Conservation (phyloP, 2,329 filamentous ascomycete genomes). For the Phoma herbarum region DNA sequence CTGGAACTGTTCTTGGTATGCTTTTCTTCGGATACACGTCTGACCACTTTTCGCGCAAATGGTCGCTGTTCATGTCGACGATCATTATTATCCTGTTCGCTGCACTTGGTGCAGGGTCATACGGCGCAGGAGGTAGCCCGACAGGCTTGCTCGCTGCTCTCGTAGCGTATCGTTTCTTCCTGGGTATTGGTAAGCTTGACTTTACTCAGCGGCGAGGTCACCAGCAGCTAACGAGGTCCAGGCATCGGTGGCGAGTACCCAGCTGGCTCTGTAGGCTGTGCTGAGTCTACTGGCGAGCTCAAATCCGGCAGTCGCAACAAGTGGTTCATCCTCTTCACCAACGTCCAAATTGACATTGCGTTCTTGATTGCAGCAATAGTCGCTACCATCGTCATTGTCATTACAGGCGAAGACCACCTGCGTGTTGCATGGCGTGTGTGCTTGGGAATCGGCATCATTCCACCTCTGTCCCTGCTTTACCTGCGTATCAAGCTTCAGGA, state of each 20-base stretch:
- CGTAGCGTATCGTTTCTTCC: slow-evolving; percentile 84
- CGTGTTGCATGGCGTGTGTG: slow-evolving; percentile 83
- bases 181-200: slow-evolving; percentile 57
- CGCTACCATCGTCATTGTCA: slow-evolving; percentile 70
- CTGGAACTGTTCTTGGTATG: slow-evolving; percentile 81
- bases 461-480: slow-evolving; percentile 65
- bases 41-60: slow-evolving; percentile 85
- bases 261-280: slow-evolving; percentile 82
- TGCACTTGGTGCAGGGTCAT: slow-evolving; percentile 78
- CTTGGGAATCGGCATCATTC: slow-evolving; percentile 64
- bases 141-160: slow-evolving; percentile 79
- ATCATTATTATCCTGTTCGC: slow-evolving; percentile 87
- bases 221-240: slow-evolving; percentile 7
- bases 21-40: slow-evolving; percentile 81
- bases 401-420: slow-evolving; percentile 66
- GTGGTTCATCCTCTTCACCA: slow-evolving; percentile 85
- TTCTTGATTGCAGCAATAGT: slow-evolving; percentile 84
- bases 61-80: slow-evolving; percentile 82
- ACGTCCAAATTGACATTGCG: slow-evolving; percentile 84
- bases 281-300: slow-evolving; percentile 84
- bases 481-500: slow-evolving; percentile 64
- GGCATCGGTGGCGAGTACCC: slow-evolving; percentile 85
- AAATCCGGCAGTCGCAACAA: slow-evolving; percentile 82
- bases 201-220: not conserved
- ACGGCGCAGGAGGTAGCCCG: slow-evolving; percentile 73